Conservation (phyloP, 73 alveolate genomes). For the Diophrys appendiculata region DNA sequence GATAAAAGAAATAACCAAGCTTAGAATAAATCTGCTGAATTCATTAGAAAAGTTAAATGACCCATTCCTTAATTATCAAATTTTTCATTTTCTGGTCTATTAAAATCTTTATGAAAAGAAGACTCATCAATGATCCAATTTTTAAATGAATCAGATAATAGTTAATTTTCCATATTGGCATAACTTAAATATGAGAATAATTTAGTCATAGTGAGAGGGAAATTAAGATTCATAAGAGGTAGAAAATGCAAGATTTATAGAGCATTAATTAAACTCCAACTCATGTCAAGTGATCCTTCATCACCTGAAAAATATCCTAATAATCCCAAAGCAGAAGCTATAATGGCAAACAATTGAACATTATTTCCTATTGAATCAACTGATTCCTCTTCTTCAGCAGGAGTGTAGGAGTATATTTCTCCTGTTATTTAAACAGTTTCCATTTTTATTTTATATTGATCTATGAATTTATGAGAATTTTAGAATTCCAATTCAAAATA, state of each 20-base stretch:
- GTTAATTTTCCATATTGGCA: neutral
- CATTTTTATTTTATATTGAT: slow-evolving; percentile 6
- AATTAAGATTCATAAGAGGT: neutral
- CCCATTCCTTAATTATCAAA: neutral
- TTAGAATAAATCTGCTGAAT: neutral
- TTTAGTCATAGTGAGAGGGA: neutral
- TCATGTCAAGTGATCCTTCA: neutral
- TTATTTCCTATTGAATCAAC: slow-evolving; percentile 3
- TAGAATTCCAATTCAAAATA: too few species aligned
- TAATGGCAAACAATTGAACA: neutral
- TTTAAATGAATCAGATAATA: neutral
- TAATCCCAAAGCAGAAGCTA: neutral
- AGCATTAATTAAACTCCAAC: neutral
- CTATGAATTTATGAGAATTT: too few species aligned
- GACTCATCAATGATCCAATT: neutral
- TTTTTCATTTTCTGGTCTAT: neutral
- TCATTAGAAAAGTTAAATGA: neutral
- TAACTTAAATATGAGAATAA: too few species aligned
- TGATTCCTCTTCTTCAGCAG: slow-evolving; percentile 16
- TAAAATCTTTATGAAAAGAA: neutral
- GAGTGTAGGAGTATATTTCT: slow-evolving; percentile 1
- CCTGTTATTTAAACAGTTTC: slow-evolving; percentile 9
- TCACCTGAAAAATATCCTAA: neutral
- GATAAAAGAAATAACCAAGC: neutral
- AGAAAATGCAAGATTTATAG: neutral